A percentile compares a stretch with the other conserved stretches of the same genome.
These are phyloP conservation scores for Haplographium delicatum DNA, from an alignment of 495 filamentous ascomycete species.

Conservation along the genomic window DNA sequence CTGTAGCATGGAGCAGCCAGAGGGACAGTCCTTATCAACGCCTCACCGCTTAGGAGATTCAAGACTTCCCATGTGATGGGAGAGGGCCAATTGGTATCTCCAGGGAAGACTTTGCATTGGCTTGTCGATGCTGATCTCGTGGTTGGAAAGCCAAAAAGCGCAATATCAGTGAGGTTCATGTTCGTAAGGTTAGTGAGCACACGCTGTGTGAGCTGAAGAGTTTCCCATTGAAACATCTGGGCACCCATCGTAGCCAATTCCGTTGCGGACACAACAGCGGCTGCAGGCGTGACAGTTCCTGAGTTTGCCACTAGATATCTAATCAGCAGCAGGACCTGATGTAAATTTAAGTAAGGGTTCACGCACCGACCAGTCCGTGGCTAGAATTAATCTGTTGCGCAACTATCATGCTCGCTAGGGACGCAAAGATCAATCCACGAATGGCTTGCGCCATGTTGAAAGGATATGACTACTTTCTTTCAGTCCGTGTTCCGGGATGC, in stretches of 20 bases:
- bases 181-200: conserved; percentile 33
- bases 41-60: conserved; percentile 41
- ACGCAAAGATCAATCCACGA: neutral
- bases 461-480: neutral
- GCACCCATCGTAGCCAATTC: too few species aligned
- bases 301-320: neutral
- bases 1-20: conserved; percentile 49
- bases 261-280: conserved; percentile 14
- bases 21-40: conserved; percentile 51
- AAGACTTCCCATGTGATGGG: conserved; percentile 37
- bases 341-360: neutral
- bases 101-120: conserved; percentile 47
- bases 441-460: conserved; percentile 1
- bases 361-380: conserved; percentile 1
- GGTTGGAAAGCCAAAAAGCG: conserved; percentile 27
- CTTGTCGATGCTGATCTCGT: neutral
- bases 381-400: conserved; percentile 2
- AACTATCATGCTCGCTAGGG: conserved; percentile 3
- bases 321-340: neutral
- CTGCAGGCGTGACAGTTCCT: neutral
- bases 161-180: conserved; percentile 27
- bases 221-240: conserved; percentile 35
- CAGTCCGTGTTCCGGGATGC: neutral
- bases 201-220: conserved; percentile 36
- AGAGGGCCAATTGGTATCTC: conserved; percentile 40